These are phyloP conservation scores for Monosporascus ibericus DNA, from an alignment of 2,329 filamentous ascomycete species.

Conservation along the genomic window DNA sequence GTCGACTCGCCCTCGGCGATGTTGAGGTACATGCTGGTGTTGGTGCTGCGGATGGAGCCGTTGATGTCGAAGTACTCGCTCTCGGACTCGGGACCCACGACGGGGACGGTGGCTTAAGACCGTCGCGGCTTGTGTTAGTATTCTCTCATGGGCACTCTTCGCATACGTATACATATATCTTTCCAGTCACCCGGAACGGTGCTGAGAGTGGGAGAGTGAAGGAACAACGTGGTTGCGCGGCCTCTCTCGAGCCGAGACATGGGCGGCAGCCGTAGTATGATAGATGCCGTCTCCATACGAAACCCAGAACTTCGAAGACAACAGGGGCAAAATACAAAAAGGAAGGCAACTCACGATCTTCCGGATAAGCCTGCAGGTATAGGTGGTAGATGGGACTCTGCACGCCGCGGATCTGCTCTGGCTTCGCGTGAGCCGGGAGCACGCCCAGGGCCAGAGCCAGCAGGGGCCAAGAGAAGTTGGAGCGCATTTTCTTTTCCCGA, in stretches of 20 bases:
- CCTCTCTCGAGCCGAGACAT: no score
- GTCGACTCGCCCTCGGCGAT: constrained; percentile 36
- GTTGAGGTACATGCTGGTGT: constrained; percentile 42
- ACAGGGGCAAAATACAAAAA: not conserved
- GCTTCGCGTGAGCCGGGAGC: constrained; percentile 27
- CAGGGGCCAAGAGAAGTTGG: constrained; percentile 5
- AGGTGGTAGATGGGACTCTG: constrained; percentile 45
- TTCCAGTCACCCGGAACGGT: not conserved
- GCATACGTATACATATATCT: no score
- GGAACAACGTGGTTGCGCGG: not conserved
- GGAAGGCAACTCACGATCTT: constrained; percentile 27
- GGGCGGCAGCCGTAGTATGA: no score
- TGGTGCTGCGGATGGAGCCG: constrained; percentile 42
- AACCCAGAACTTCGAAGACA: no score
- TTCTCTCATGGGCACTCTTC: no score
- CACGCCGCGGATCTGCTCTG: constrained; percentile 45
- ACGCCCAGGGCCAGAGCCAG: constrained; percentile 13
- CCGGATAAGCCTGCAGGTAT: constrained; percentile 42
- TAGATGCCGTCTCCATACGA: no score
- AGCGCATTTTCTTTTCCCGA: constrained; percentile 9
- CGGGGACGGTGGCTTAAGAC: constrained; percentile 31
- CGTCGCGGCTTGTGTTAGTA: no score
- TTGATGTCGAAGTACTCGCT: constrained; percentile 45
- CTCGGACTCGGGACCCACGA: constrained; percentile 44
- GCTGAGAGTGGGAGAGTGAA: not conserved